A percentile compares a stretch with the other conserved stretches of the same genome.
Evolutionary conservation across 73 alveolate genomes (phyloP).

Genomic region (Blepharisma stoltei): DNA sequence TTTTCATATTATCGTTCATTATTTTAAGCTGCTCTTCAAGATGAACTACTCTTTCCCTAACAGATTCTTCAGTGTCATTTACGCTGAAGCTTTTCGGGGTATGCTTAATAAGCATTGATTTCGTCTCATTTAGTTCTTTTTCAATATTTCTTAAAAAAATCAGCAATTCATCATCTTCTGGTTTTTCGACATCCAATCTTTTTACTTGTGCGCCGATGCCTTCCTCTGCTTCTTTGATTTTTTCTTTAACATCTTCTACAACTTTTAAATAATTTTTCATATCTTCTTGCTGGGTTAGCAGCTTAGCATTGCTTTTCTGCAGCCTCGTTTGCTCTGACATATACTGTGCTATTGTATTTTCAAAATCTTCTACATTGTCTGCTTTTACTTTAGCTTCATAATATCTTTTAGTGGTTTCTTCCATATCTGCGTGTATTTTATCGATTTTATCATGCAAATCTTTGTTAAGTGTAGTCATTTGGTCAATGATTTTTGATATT

Average conservation of each 20-base stretch:
- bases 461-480: background rate
- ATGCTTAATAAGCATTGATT: background rate
- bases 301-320: background rate
- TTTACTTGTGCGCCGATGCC: background rate
- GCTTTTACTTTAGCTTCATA: slow-evolving; percentile 5
- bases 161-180: background rate
- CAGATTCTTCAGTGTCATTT: background rate
- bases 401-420: background rate
- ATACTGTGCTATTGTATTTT: background rate
- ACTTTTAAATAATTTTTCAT: slow-evolving; percentile 1
- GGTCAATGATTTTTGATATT: background rate
- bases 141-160: background rate
- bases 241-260: background rate
- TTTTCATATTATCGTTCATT: background rate
- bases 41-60: background rate
- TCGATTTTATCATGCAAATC: background rate
- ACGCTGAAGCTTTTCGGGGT: background rate
- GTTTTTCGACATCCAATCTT: background rate
- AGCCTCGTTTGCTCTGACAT: background rate
- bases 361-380: slow-evolving; percentile 6
- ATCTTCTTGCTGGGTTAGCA: background rate
- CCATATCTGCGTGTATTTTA: background rate
- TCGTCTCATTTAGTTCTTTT: background rate
- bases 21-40: background rate
- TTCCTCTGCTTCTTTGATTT: background rate